phyloP scores from a whole-genome alignment of 2,329 filamentous ascomycete genomes.

The Beauveria sp. region DNA sequence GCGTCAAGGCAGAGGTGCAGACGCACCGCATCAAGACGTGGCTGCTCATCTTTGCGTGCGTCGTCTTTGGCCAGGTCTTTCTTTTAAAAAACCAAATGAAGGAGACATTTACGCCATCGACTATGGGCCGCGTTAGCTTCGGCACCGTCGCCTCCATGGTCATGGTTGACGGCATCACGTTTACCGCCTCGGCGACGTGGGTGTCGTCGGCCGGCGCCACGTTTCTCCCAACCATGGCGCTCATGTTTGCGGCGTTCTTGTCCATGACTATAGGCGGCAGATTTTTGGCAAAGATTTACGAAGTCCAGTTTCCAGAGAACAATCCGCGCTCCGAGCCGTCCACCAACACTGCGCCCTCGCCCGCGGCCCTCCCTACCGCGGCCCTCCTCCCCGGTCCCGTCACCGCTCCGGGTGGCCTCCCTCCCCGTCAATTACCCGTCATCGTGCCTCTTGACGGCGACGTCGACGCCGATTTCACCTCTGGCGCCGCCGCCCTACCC shows the following conservation, averaged over 20 bases:
- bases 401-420: slow-evolving; percentile 23
- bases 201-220: slow-evolving; percentile 46
- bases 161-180: slow-evolving; percentile 53
- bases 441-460: slow-evolving; percentile 59
- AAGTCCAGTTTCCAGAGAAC: slow-evolving; percentile 47
- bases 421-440: slow-evolving; percentile 23
- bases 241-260: slow-evolving; percentile 44
- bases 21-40: slow-evolving; percentile 50
- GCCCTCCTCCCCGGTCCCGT: slow-evolving; percentile 33
- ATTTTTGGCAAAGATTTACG: slow-evolving; percentile 53
- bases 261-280: slow-evolving; percentile 50
- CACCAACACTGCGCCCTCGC: slow-evolving; percentile 22
- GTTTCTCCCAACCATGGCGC: slow-evolving; percentile 48
- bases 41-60: slow-evolving; percentile 45
- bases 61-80: slow-evolving; percentile 54
- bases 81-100: slow-evolving; percentile 58
- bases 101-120: slow-evolving; percentile 60
- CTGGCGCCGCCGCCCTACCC: slow-evolving; percentile 30
- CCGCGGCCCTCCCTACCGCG: slow-evolving; percentile 19
- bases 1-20: slow-evolving; percentile 54
- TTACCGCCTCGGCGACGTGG: slow-evolving; percentile 48
- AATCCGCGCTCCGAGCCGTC: slow-evolving; percentile 38
- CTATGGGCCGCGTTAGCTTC: slow-evolving; percentile 58
- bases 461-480: slow-evolving; percentile 51
- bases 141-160: slow-evolving; percentile 55